These are phyloP conservation scores for Raddia guianensis DNA, from an alignment of 176 grass and related monocot genomes.

Conservation along the genomic window DNA sequence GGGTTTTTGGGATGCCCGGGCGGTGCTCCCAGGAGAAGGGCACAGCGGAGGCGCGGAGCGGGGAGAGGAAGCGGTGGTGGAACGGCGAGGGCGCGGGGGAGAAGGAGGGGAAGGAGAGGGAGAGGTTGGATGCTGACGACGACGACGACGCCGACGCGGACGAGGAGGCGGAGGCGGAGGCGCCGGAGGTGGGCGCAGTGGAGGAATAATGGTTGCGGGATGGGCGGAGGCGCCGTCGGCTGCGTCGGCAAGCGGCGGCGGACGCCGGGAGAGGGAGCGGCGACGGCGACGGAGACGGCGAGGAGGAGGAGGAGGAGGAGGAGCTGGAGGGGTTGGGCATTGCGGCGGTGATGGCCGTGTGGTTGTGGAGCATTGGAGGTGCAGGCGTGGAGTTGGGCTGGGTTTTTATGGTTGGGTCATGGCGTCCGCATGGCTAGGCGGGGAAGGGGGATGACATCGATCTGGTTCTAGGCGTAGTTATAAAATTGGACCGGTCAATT, in stretches of 20 bases:
- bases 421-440: not conserved
- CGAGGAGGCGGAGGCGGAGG: not conserved
- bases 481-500: no score
- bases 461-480: no score
- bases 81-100: conserved; percentile 52
- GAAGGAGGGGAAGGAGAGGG: conserved; percentile 40
- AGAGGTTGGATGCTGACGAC: conserved; percentile 28
- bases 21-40: conserved; percentile 90
- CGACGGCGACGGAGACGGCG: not conserved
- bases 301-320: not conserved
- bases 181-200: not conserved
- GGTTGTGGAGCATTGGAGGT: not conserved
- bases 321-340: conserved; percentile 44
- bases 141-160: not conserved
- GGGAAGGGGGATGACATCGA: not conserved
- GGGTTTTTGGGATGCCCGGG: conserved; percentile 73
- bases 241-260: not conserved
- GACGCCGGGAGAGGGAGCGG: not conserved
- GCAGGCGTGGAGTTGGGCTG: not conserved
- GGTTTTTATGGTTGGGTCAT: conserved; percentile 48
- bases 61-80: conserved; percentile 59
- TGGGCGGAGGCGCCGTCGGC: not conserved
- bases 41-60: conserved; percentile 54
- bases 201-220: not conserved
- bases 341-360: not conserved